These are phyloP conservation scores for Theileria orientalis DNA, from an alignment of 169 alveolate genomes.

Conservation along the genomic window DNA sequence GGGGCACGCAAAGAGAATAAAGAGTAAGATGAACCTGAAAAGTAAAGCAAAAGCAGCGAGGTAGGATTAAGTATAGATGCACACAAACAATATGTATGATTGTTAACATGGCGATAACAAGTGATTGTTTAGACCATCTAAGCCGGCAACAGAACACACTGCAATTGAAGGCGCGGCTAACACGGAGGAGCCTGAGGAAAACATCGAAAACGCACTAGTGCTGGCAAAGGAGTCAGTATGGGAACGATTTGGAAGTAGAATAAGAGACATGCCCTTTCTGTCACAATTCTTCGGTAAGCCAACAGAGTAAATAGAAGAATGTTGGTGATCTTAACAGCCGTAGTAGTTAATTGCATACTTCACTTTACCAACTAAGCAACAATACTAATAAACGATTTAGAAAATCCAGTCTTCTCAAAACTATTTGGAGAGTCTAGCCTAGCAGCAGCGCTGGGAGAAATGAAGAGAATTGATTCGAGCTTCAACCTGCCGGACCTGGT, in stretches of 20 bases:
- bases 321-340: neutral
- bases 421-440: conserved; percentile 84
- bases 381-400: conserved; percentile 6
- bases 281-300: conserved; percentile 77
- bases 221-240: conserved; percentile 78
- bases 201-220: conserved; percentile 63
- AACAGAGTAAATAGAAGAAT: neutral
- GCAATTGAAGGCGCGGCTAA: neutral
- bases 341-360: neutral
- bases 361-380: neutral
- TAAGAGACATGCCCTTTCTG: conserved; percentile 87
- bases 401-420: conserved; percentile 79
- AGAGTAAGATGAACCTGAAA: conserved; percentile 46
- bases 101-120: neutral
- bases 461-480: conserved; percentile 83
- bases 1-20: conserved; percentile 24
- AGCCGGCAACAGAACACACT: neutral
- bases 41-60: conserved; percentile 9
- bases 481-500: conserved; percentile 82
- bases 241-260: conserved; percentile 83
- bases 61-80: too few relatives aligned
- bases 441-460: conserved; percentile 83
- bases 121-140: neutral
- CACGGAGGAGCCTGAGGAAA: conserved; percentile 1
- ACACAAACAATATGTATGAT: neutral